Base-by-base conservation (phyloP, 805 yeast genomes). In the Starmerella scarabaei region DNA sequence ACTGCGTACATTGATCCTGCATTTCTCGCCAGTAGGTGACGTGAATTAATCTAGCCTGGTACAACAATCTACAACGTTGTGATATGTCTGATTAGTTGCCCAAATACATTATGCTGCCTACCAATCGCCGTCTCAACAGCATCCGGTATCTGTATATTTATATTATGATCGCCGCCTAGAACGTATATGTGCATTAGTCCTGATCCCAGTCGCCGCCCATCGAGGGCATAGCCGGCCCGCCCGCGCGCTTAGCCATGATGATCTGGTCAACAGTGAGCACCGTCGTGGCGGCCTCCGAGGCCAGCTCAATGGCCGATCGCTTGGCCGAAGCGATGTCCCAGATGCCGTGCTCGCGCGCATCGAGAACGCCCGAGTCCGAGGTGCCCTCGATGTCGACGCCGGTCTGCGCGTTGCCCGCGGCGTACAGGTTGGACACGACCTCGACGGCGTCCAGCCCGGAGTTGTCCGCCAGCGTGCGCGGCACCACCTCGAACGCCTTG, bases 201-300 rank as follows among this genome's bases (percentile, higher is more conserved):
- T 53, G 55, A 30, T 53, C 56, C 56, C 56, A 53, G 45, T 53
- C 55, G 16, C 54, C 55, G 37, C 55, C 52, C 57, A 81, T 93
- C 49, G 72, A 68, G 26, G 95, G 95, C 72, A 85, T 77, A 24
- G 67, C 77, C 36, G 98, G 98, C 18, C 98, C 98, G 50, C 98
- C 98, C 2, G 97, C 96, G 60, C 95, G 76, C 73, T 88, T 88
- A 33, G 98, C 97, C 91, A 88, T 91, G 58, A 88, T 91, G 55
- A 88, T 88, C 69, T 88, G 97, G 61, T 91, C 97, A 37, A 91
- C 91, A 20, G 93, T 77, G 48, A 86, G 69, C 38, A 86, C 79
- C 4, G 97, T 91, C 47, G 71, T 73, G 12, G 94, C 93, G 36
- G 96, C 95, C 51, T 91, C 97, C 3, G 95, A 85, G 15, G 98